A percentile compares a stretch with the other conserved stretches of the same genome.
Evolutionary conservation across 1,139 yeast genomes (phyloP).

Genomic region (Protomyces lactucae-debilis): DNA sequence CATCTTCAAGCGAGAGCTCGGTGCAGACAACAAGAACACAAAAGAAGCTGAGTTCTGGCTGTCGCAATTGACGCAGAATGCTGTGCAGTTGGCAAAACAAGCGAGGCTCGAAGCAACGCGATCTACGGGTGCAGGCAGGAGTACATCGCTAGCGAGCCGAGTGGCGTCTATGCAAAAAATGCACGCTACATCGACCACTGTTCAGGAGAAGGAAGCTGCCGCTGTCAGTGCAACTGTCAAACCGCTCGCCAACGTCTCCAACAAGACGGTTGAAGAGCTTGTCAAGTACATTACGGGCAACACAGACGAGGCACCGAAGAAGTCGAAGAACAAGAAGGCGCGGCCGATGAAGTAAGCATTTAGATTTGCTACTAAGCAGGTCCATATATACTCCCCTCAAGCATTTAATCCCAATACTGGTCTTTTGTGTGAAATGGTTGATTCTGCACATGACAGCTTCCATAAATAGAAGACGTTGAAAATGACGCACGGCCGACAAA

Average conservation of each 20-base stretch:
- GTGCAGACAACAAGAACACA: conserved; percentile 59
- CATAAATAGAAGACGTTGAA: too few species aligned
- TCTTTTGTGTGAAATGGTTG: too few species aligned
- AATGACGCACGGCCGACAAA: too few species aligned
- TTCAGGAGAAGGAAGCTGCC: background rate
- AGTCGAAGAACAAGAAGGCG: background rate
- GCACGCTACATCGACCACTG: background rate
- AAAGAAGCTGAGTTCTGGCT: conserved; percentile 62
- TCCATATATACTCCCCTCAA: too few species aligned
- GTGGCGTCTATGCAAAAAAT: background rate
- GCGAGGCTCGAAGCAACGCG: conserved; percentile 15
- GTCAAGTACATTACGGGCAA: conserved; percentile 40
- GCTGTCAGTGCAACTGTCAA: background rate
- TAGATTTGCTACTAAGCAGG: too few species aligned
- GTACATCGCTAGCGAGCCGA: background rate
- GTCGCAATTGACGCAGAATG: conserved; percentile 44
- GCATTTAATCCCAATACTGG: too few species aligned
- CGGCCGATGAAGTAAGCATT: too few species aligned
- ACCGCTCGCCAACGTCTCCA: background rate
- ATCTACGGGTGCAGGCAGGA: background rate
- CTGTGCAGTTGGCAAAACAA: conserved; percentile 38
- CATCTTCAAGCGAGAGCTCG: conserved; percentile 53
- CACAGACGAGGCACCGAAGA: background rate
- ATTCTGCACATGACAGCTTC: too few species aligned
- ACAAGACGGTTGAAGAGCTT: conserved; percentile 37